A percentile compares a stretch with the other conserved stretches of the same genome.
These are phyloP conservation scores for Nothophoma quercina DNA, from an alignment of 2,329 filamentous ascomycete genomes.

Conservation along the genomic window DNA sequence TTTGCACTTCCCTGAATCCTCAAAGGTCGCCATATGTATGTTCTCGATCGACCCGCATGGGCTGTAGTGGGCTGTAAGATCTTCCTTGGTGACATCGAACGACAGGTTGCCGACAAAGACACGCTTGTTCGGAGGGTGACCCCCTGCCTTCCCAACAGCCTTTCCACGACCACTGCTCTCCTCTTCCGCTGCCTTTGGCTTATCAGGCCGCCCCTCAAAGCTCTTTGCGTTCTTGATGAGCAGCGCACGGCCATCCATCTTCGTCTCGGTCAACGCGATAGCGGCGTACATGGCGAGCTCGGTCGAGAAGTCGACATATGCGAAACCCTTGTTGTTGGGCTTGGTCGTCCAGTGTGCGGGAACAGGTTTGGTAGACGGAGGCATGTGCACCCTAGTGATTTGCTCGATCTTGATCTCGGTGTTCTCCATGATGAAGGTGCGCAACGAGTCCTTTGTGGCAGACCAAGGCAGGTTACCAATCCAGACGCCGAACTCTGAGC, in stretches of 20 bases:
- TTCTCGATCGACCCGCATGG: conserved; percentile 85
- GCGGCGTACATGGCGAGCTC: conserved; percentile 75
- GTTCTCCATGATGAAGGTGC: conserved; percentile 78
- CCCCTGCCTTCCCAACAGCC: conserved; percentile 33
- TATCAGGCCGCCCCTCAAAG: conserved; percentile 87
- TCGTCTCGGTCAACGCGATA: conserved; percentile 83
- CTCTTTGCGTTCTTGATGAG: conserved; percentile 93
- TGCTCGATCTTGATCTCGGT: conserved; percentile 66
- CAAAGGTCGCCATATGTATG: conserved; percentile 91
- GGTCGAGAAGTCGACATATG: conserved; percentile 89
- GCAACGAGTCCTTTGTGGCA: conserved; percentile 75
- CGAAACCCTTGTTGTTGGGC: conserved; percentile 87
- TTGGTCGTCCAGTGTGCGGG: conserved; percentile 55
- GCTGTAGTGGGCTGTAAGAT: conserved; percentile 79
- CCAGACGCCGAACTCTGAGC: conserved; percentile 89
- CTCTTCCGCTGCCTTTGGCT: conserved; percentile 56
- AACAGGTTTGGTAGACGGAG: conserved; percentile 57
- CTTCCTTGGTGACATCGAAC: conserved; percentile 71
- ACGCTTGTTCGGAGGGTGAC: conserved; percentile 74
- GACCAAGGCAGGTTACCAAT: conserved; percentile 94
- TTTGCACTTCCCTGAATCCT: conserved; percentile 97
- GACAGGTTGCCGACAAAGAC: conserved; percentile 77
- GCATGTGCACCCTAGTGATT: conserved; percentile 87
- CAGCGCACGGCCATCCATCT: conserved; percentile 77
- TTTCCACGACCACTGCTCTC: conserved; percentile 37